Conservation (phyloP, 306 rosid genomes). For the Rosa lucieae region DNA sequence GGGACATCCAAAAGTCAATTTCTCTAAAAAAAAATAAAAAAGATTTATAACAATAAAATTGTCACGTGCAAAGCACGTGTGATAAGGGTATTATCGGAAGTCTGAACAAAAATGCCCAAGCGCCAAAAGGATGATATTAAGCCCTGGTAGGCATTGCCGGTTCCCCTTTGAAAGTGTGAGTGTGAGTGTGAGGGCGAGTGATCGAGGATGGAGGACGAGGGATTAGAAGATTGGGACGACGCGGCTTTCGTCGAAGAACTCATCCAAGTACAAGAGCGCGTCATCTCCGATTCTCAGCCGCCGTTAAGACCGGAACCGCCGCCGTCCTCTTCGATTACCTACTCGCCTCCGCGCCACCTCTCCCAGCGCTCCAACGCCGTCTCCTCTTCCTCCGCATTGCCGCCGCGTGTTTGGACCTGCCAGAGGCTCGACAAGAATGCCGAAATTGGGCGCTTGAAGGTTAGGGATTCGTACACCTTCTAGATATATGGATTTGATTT, state of each 20-base stretch:
- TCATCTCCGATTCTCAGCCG: slow-evolving; percentile 30
- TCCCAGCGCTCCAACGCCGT: slow-evolving; percentile 46
- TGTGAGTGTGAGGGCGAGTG: neutral
- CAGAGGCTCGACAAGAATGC: too few relatives aligned
- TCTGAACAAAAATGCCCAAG: too few relatives aligned
- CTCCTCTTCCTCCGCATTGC: slow-evolving; percentile 13
- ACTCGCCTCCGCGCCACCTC: slow-evolving; percentile 86
- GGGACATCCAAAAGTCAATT: too few relatives aligned
- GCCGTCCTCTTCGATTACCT: slow-evolving; percentile 14
- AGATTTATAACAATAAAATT: too few relatives aligned
- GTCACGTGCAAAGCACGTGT: neutral
- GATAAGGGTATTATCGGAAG: too few relatives aligned
- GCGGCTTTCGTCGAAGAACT: slow-evolving; percentile 38
- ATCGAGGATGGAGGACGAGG: slow-evolving; percentile 38
- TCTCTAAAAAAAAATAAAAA: too few relatives aligned
- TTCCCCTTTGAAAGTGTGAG: neutral
- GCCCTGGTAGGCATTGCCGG: neutral
- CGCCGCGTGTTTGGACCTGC: slow-evolving; percentile 1
- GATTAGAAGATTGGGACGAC: slow-evolving; percentile 56
- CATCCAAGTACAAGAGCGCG: slow-evolving; percentile 48
- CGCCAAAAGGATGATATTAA: neutral
- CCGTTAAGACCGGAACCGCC: slow-evolving; percentile 20
- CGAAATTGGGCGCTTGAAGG: slow-evolving; percentile 60
- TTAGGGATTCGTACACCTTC: slow-evolving; percentile 12
- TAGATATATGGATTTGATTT: neutral